Percentiles rank a stretch among this genome's conserved stretches.
Evolutionary conservation across 352 stramenopile species (phyloP).

Genomic region (Globisporangium radiosum): DNA sequence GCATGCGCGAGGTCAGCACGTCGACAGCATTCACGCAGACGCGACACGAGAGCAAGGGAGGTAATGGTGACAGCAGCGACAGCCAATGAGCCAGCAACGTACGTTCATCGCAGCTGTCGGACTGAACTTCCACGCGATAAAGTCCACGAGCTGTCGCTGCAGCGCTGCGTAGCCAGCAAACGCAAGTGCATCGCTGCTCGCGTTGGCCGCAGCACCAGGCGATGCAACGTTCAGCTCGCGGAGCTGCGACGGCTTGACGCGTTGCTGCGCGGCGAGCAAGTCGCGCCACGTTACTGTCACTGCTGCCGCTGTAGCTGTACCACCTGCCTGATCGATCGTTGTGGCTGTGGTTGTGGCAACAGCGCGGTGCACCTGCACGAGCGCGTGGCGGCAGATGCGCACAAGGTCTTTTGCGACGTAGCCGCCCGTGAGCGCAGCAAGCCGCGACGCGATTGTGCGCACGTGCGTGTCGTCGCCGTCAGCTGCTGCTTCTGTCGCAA

Average conservation of each 20-base stretch:
- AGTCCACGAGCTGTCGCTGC: slow-evolving; percentile 55
- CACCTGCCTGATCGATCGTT: neutral
- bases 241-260: slow-evolving; percentile 68
- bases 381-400: slow-evolving; percentile 58
- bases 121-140: slow-evolving; percentile 61
- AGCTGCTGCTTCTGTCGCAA: slow-evolving; percentile 4
- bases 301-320: neutral
- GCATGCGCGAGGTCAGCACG: neutral
- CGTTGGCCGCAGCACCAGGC: slow-evolving; percentile 19
- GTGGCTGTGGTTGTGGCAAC: neutral
- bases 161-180: slow-evolving; percentile 67
- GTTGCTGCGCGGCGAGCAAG: slow-evolving; percentile 41
- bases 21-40: slow-evolving; percentile 1
- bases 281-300: slow-evolving; percentile 29
- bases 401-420: slow-evolving; percentile 77
- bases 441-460: slow-evolving; percentile 16
- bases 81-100: slow-evolving; percentile 8
- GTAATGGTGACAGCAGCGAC: neutral
- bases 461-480: no score
- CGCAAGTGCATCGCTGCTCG: slow-evolving; percentile 6
- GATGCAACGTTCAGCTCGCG: slow-evolving; percentile 67
- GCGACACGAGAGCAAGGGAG: no score
- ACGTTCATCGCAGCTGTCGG: slow-evolving; percentile 58
- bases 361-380: slow-evolving; percentile 26
- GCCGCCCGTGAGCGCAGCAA: slow-evolving; percentile 54